Base-by-base conservation (phyloP, 306 rosid genomes). In the Pterocarpus macrocarpus region DNA sequence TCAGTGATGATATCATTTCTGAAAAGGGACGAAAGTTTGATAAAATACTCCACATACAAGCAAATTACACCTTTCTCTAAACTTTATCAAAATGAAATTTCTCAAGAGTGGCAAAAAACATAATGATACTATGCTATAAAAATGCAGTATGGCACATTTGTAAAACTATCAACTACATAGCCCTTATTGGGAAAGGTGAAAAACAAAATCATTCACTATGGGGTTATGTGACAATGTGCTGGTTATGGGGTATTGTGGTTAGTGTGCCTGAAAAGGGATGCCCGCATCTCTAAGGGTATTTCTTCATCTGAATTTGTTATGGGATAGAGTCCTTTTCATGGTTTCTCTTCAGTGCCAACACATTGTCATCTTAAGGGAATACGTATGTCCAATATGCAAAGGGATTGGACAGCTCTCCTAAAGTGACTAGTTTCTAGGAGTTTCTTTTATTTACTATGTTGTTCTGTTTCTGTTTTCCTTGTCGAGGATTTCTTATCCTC, bases 1-100 rank as follows among this genome's bases (percentile, higher is more conserved):
- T 90, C 67, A 91, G 69, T 63, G 86, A 72, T 71, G 80, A 38
- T 41, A 79, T 75, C 90, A 84, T 90, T 69, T 87, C 97, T 91
- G 86, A 57, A 71, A 82, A 10, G 71, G 64, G 16, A 34, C 64
- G 49, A 32, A 56, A 38, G 12, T 17, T 41, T 33, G 14, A 83
- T 56, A 22, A 22, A 49, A 14, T 69, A 71, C 32, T 64, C 75
- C 2, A 7, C 3, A 49, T 8, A 61, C 22, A 52, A 70, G 56
- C 9, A 45, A 70, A 22, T 3, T 33, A n/a, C 7, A 14, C 17
- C 34, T 6, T 32, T 52, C 43, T 35, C 61, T 12, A 28, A 67
- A 41, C 11, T 4, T 17, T 2, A 3, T 36, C 33, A 44, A 65
- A 36, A 53, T 7, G 12, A 50, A 53, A 50, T 8, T 62, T 38